These are phyloP conservation scores for Dictyostelium citrinum DNA, from an alignment of 78 protist species.

Conservation along the genomic window DNA sequence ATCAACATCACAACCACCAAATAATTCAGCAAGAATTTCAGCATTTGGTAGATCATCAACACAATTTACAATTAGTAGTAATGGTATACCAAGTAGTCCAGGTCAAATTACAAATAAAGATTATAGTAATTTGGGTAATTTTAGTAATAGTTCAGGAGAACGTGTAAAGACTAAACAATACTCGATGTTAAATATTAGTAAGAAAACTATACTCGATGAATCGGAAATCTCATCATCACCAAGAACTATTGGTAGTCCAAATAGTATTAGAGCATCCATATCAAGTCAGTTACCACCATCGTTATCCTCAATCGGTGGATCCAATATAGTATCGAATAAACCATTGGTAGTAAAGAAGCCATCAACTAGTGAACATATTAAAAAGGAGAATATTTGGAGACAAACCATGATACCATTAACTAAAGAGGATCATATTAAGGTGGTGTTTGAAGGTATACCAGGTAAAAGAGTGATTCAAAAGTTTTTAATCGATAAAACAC, in stretches of 20 bases:
- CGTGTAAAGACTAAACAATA: constrained; percentile 17
- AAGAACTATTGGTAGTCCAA: background rate
- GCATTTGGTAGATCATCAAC: background rate
- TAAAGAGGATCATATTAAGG: constrained; percentile 60
- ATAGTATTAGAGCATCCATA: background rate
- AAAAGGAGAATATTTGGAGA: constrained; percentile 30
- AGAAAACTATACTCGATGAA: background rate
- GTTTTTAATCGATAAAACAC: constrained; percentile 47
- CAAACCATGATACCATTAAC: constrained; percentile 7
- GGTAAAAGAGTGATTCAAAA: constrained; percentile 47
- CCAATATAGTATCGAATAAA: background rate
- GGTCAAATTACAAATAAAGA: background rate
- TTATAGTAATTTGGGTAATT: background rate
- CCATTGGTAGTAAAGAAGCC: constrained; percentile 47
- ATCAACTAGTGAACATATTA: background rate
- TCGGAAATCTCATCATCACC: background rate
- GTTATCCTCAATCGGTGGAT: background rate
- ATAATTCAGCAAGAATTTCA: background rate
- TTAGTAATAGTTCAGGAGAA: background rate
- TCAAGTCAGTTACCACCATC: background rate
- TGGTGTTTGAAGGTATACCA: constrained; percentile 49
- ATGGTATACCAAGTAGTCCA: background rate
- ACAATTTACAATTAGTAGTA: background rate
- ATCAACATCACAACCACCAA: background rate
- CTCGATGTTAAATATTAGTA: constrained; percentile 6